Conservation (phyloP, 495 filamentous ascomycete species). For the Glarea lozoyensis region DNA sequence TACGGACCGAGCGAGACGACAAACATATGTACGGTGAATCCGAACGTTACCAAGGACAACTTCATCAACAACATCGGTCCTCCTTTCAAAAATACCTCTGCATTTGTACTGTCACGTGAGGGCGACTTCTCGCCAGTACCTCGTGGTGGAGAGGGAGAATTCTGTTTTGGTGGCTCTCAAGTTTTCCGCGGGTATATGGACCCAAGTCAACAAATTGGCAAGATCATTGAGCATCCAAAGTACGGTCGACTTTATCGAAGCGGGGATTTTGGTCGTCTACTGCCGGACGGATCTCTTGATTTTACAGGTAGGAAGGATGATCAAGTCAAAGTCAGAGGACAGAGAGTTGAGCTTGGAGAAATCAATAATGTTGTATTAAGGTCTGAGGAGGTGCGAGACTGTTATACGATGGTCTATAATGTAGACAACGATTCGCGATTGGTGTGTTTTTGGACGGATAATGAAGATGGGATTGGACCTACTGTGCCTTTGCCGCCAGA, state of each 20-base stretch:
- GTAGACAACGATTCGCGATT: constrained; percentile 31
- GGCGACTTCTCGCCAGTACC: constrained; percentile 40
- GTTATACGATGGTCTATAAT: constrained; percentile 41
- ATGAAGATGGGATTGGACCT: constrained; percentile 20
- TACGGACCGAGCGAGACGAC: constrained; percentile 69
- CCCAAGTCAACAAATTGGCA: constrained; percentile 41
- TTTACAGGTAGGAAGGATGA: constrained; percentile 69
- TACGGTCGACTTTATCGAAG: constrained; percentile 63
- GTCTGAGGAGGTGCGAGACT: constrained; percentile 35
- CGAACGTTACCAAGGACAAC: constrained; percentile 31
- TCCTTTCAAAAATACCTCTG: constrained; percentile 61
- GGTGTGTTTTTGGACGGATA: constrained; percentile 50
- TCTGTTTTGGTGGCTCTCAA: constrained; percentile 80
- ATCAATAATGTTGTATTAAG: constrained; percentile 50
- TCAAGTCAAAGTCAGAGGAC: constrained; percentile 75
- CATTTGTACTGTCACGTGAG: constrained; percentile 50
- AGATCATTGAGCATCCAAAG: constrained; percentile 54
- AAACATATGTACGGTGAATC: constrained; percentile 62
- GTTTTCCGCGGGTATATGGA: constrained; percentile 65
- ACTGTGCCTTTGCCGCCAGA: constrained; percentile 16
- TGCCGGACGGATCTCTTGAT: constrained; percentile 59
- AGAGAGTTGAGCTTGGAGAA: constrained; percentile 71
- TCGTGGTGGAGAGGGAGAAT: constrained; percentile 60
- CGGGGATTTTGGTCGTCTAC: constrained; percentile 62
- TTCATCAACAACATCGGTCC: constrained; percentile 51